phyloP scores from a whole-genome alignment of 2,329 filamentous ascomycete genomes.

The Paraphoma sp. region DNA sequence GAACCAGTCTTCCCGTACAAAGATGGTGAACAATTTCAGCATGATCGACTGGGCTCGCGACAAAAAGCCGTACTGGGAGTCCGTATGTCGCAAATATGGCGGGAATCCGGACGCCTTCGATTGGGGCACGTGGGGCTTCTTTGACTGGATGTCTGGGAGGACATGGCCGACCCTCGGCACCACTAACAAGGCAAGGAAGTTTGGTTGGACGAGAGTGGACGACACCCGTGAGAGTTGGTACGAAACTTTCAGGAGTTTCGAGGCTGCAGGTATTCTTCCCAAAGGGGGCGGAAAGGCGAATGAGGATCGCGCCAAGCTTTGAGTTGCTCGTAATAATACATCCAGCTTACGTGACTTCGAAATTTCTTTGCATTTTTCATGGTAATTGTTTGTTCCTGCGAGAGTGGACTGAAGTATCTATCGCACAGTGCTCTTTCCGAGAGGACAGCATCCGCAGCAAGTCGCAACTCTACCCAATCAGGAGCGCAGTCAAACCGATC shows the following conservation, averaged over 20 bases:
- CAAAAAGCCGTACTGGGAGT: constrained; percentile 1
- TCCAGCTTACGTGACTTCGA: no score
- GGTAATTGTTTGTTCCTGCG: no score
- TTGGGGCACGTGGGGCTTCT: constrained; percentile 8
- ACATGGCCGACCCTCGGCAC: neutral
- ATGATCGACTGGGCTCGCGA: constrained; percentile 4
- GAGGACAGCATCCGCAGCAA: no score
- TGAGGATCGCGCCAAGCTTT: no score
- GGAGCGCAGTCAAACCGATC: no score
- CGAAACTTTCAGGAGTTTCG: neutral
- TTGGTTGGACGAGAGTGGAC: neutral
- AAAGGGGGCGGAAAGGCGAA: neutral
- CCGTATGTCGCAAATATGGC: constrained; percentile 2
- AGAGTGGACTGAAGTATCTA: no score
- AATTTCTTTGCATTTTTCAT: no score
- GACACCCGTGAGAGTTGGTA: neutral
- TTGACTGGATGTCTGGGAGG: constrained; percentile 6
- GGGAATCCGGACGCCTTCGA: constrained; percentile 7
- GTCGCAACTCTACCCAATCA: no score
- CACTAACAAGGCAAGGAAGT: neutral
- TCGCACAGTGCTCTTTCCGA: no score
- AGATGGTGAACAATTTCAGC: neutral
- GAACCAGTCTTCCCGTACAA: neutral
- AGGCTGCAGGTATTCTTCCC: neutral
- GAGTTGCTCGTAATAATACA: no score